Evolutionary conservation across 306 rosid species (phyloP).

Genomic region (Lotus japonicus): DNA sequence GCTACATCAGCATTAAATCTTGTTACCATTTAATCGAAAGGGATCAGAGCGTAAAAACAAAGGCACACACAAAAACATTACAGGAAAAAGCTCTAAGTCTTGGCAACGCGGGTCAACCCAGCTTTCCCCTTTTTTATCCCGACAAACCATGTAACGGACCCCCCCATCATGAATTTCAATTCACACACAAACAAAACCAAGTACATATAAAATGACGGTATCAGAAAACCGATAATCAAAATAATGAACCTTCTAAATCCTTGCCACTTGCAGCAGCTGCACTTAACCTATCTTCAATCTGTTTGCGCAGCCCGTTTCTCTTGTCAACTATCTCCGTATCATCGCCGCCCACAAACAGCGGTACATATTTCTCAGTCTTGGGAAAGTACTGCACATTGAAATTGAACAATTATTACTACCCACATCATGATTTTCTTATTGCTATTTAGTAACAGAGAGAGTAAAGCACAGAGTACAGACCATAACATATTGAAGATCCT

Average conservation of each 20-base stretch:
- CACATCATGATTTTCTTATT: not conserved
- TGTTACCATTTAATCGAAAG: not conserved
- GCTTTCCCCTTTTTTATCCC: not conserved
- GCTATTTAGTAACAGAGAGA: not conserved
- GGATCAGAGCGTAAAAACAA: not conserved
- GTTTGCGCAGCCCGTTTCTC: conserved; percentile 72
- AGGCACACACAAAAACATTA: not conserved
- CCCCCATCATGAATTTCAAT: not conserved
- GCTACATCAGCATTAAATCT: conserved; percentile 14
- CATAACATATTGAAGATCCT: conserved; percentile 92
- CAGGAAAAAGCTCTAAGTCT: not conserved
- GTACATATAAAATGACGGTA: not conserved
- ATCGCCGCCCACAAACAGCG: conserved; percentile 74
- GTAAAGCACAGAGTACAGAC: conserved; percentile 27
- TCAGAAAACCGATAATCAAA: not conserved
- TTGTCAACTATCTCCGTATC: conserved; percentile 53
- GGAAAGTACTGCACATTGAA: conserved; percentile 79
- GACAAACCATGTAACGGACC: not conserved
- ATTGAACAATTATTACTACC: not conserved
- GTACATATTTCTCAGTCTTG: conserved; percentile 86
- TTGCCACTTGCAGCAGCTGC: conserved; percentile 91
- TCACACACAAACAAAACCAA: not conserved
- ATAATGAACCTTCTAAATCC: conserved; percentile 84
- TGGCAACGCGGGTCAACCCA: not conserved
- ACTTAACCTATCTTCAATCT: conserved; percentile 70